Percentiles rank a stretch among this genome's conserved stretches.
Conservation (phyloP, 129 eudicot genomes). For the Logfia minima region DNA sequence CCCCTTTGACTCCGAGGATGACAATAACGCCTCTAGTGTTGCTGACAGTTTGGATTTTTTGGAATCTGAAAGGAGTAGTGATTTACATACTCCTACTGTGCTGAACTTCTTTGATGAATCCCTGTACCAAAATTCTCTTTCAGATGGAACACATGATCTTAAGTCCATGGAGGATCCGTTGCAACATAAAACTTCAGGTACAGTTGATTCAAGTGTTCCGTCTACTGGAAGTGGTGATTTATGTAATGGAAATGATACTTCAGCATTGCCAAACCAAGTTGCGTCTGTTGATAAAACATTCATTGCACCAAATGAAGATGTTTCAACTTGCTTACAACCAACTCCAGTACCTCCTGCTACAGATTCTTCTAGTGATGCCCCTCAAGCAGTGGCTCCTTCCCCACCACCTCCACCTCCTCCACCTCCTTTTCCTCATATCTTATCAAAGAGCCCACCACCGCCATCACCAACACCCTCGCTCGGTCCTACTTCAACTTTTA, state of each 20-base stretch:
- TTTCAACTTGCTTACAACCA: constrained; percentile 31
- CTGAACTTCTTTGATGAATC: constrained; percentile 57
- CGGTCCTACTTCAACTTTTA: constrained; percentile 23
- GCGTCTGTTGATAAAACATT: constrained; percentile 11
- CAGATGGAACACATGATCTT: constrained; percentile 54
- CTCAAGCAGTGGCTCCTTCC: constrained; percentile 28
- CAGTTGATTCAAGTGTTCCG: constrained; percentile 37
- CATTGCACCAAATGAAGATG: constrained; percentile 12
- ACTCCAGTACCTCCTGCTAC: constrained; percentile 21
- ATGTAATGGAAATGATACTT: constrained; percentile 28
- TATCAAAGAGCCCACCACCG: constrained; percentile 32
- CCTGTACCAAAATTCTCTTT: constrained; percentile 48
- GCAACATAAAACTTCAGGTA: constrained; percentile 27
- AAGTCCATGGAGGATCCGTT: constrained; percentile 37
- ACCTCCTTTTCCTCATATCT: constrained; percentile 33
- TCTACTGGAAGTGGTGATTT: constrained; percentile 35
- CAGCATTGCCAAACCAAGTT: constrained; percentile 33
- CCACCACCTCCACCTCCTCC: constrained; percentile 31
- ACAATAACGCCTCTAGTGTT: constrained; percentile 76
- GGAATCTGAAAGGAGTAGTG: constrained; percentile 66
- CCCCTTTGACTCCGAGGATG: constrained; percentile 90
- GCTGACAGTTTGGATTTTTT: constrained; percentile 88
- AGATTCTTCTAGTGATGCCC: constrained; percentile 19
- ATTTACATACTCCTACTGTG: constrained; percentile 35
- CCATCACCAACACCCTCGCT: constrained; percentile 7